Conservation (phyloP, 768 basidiomycete genomes). For the Solioccasus polychromus region DNA sequence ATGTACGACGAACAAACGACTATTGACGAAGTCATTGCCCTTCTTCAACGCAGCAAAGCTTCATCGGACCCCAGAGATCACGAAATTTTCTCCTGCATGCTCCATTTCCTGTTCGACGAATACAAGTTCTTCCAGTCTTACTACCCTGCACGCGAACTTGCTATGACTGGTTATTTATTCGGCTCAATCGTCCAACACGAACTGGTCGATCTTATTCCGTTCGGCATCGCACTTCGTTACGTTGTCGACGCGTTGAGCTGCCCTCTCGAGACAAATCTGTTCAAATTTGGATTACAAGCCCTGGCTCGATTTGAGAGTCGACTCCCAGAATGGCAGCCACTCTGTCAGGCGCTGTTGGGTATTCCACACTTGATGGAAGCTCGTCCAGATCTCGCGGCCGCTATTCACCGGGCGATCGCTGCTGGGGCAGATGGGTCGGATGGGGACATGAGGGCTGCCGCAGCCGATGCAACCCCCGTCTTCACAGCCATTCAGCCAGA, state of each 20-base stretch:
- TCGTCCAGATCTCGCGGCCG: constrained; percentile 75
- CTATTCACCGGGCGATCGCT: constrained; percentile 69
- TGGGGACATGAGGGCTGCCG: constrained; percentile 38
- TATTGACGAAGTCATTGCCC: constrained; percentile 89
- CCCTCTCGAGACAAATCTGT: constrained; percentile 87
- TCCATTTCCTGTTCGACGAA: constrained; percentile 99
- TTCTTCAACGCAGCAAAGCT: constrained; percentile 82
- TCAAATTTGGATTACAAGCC: constrained; percentile 93
- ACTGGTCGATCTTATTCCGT: constrained; percentile 89
- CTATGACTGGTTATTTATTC: constrained; percentile 94
- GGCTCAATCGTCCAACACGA: constrained; percentile 94
- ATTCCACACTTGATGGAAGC: constrained; percentile 86
- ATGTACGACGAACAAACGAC: constrained; percentile 97
- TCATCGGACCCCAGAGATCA: constrained; percentile 84
- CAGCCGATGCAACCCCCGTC: constrained; percentile 47
- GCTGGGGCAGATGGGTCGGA: constrained; percentile 43
- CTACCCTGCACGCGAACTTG: constrained; percentile 89
- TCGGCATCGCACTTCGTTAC: constrained; percentile 95
- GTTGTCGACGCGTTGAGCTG: constrained; percentile 92
- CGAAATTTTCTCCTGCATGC: constrained; percentile 98
- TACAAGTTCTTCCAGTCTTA: constrained; percentile 99
- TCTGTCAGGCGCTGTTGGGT: constrained; percentile 84
- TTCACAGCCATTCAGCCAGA: constrained; percentile 84
- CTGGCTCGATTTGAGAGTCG: constrained; percentile 84
- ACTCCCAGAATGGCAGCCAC: constrained; percentile 86